Percentiles rank a stretch among this genome's conserved stretches.
Evolutionary conservation across 176 grass and related monocot species (phyloP).

Genomic region (Saccharum spontaneum): DNA sequence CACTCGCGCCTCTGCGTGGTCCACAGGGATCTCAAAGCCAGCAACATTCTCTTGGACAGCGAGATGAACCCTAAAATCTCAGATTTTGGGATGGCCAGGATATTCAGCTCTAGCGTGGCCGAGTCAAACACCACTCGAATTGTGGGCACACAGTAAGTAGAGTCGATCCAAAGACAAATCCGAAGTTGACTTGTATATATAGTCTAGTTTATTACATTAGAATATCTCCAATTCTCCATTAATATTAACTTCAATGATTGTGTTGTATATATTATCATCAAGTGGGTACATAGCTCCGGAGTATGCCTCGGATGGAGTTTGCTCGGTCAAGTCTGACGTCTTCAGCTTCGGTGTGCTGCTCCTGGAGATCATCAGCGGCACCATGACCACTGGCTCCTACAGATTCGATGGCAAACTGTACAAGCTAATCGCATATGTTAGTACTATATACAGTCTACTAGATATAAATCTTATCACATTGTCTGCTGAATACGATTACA

Average conservation of each 20-base stretch:
- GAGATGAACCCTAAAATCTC: conserved; percentile 64
- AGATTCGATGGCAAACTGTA: not conserved
- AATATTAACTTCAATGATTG: not conserved
- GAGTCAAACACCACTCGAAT: conserved; percentile 52
- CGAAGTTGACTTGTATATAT: not conserved
- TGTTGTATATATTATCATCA: not conserved
- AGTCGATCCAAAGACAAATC: not conserved
- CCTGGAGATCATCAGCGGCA: conserved; percentile 51
- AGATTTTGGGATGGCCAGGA: conserved; percentile 61
- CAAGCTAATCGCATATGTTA: conserved; percentile 20
- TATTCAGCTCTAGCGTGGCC: conserved; percentile 37
- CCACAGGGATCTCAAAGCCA: conserved; percentile 66
- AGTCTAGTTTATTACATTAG: not conserved
- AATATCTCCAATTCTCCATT: not conserved
- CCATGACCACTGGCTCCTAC: not conserved
- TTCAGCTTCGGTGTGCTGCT: conserved; percentile 57
- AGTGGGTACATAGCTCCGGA: conserved; percentile 62
- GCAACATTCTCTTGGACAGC: conserved; percentile 59
- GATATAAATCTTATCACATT: not conserved
- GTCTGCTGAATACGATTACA: not conserved
- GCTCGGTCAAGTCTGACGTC: conserved; percentile 52
- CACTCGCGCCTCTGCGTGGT: conserved; percentile 56
- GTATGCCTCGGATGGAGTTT: conserved; percentile 44
- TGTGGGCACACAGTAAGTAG: conserved; percentile 55
- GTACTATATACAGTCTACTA: not conserved